Base-by-base conservation (phyloP, 805 yeast species). In the Metschnikowia shivogae region DNA sequence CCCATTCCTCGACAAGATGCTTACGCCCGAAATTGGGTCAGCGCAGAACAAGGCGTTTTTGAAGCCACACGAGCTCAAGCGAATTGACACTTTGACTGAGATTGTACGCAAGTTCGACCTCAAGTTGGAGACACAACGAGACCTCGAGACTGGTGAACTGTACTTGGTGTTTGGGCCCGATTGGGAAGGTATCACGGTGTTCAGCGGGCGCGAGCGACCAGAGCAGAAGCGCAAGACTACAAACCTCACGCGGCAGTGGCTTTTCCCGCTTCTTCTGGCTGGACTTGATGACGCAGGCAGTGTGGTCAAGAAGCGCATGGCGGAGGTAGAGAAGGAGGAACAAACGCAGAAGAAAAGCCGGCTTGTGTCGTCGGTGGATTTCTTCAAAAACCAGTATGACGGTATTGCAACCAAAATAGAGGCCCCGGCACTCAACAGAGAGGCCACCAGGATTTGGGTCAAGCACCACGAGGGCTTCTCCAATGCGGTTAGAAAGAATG, bases 381-480 rank as follows among this genome's bases (percentile, higher is more conserved):
- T 65, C 51, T 71, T 71, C 57, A 67, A 62, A 44, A 63, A 58
- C 5, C 63, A 59, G 42, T 70, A 70, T 50, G 72, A 65, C 17
- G 67, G 61, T 13, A 49, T 68, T 9, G 50, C 65, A 8, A 57
- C 58, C 12, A 70, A 67, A 46, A 43, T 44, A 19, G 52, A 50
- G 11, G 39, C 44, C 32, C 17, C 45, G 4, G 35, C 20, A 4
- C 46, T 50, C 12, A 46, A 47, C 26, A 40, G 44, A 24, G 52
- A 49, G 31, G 55, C 54, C 5, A 51, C 59, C 12, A 56, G 74
- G 41, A 70, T 70, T 29, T 89, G 97, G 97, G 86, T 89, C n/a
- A 88, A 85, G 58, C 89, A 83, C 59, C 86, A 85, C 51, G 97
- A 89, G 64, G 97, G 97, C 0, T 89, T 84, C 58, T 86, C 95